A percentile compares a stretch with the other conserved stretches of the same genome.
Evolutionary conservation across 2,329 filamentous ascomycete genomes (phyloP).

Genomic region (Cladophialophora chaetospira): DNA sequence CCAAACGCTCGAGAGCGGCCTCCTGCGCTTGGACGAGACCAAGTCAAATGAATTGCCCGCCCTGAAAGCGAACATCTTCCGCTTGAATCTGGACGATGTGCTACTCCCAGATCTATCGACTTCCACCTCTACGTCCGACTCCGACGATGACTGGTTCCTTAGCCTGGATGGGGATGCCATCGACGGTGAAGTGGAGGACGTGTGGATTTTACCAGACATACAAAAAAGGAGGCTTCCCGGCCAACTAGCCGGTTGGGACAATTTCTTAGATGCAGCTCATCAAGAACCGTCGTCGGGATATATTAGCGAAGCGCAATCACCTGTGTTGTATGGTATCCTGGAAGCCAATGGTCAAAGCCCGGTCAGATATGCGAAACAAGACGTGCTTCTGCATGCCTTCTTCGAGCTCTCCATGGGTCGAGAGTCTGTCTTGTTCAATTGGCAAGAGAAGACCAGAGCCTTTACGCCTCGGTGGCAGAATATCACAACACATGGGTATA

Average conservation of each 20-base stretch:
- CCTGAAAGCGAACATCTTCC: conserved; percentile 17
- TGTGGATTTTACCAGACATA: conserved; percentile 41
- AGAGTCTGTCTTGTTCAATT: conserved; percentile 48
- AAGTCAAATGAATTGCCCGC: conserved; percentile 15
- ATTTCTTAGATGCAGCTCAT: conserved; percentile 39
- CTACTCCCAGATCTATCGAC: conserved; percentile 19
- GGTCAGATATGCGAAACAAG: conserved; percentile 35
- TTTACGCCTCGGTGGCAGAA: conserved; percentile 47
- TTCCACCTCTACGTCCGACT: conserved; percentile 25
- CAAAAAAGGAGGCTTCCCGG: conserved; percentile 21
- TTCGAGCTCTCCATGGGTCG: conserved; percentile 48
- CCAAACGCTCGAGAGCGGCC: conserved; percentile 24
- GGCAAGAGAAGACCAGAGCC: conserved; percentile 38
- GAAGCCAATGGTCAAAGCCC: conserved; percentile 7
- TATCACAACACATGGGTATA: conserved; percentile 51
- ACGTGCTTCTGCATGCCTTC: conserved; percentile 44
- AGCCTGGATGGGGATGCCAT: conserved; percentile 27
- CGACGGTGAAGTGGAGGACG: conserved; percentile 33
- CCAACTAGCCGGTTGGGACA: conserved; percentile 45
- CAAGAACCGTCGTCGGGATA: conserved; percentile 42
- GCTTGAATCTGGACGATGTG: conserved; percentile 22
- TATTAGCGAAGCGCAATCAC: conserved; percentile 46
- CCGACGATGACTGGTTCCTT: conserved; percentile 11
- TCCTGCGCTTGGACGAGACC: conserved; percentile 23
- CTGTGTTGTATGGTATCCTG: conserved; percentile 44